Base-by-base conservation (phyloP, 495 filamentous ascomycete species). In the Tetracladium marchalianum region DNA sequence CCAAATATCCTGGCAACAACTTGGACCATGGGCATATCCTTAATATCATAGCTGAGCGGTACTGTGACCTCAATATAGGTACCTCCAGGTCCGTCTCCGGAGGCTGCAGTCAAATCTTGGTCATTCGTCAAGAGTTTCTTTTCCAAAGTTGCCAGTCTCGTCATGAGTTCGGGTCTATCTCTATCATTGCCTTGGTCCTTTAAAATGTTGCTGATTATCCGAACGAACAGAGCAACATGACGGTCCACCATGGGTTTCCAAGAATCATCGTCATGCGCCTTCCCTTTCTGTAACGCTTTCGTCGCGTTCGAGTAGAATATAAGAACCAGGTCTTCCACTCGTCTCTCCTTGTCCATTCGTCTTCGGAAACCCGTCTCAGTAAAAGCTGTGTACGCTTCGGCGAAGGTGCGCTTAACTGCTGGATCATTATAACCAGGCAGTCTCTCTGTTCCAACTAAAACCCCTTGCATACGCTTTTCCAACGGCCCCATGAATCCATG, bases 111-210 rank as follows among this genome's bases (percentile, higher is more conserved):
- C 19, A 98, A 72, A 60, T 95, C 88, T 62, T 95, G 86, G 58
- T 98, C 92, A 61, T 96, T 89, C n/a, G 82, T 79, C 51, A 99
- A 72, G 34, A 99, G 77, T 66, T 97, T 97, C 54, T 78, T 90
- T 63, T 99, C 93, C 50, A 99, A 67, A 4, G 82, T 89, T 31
- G 76, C 71, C 50, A 99, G 66, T 51, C 87, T 76, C 52, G 69
- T 77, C 52, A 81, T 79, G 44, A 99, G 73, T 59, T 99, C 93
- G 16, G 86, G 81, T 40, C 79, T 75, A 51, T 93, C 86, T 55
- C 81, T 77, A 16, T 78, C 80, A 45, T 71, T 65, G 44, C 84
- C 87, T 49, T 87, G 72, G 50, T 85, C 82, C 56, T 82, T 87
- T 51, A 97, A 63, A 19, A 86, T 84, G 52, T 79, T 73, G 52